A percentile compares a stretch with the other conserved stretches of the same genome.
Conservation (phyloP, 2,329 filamentous ascomycete species). For the Plectosphaerella sp. region DNA sequence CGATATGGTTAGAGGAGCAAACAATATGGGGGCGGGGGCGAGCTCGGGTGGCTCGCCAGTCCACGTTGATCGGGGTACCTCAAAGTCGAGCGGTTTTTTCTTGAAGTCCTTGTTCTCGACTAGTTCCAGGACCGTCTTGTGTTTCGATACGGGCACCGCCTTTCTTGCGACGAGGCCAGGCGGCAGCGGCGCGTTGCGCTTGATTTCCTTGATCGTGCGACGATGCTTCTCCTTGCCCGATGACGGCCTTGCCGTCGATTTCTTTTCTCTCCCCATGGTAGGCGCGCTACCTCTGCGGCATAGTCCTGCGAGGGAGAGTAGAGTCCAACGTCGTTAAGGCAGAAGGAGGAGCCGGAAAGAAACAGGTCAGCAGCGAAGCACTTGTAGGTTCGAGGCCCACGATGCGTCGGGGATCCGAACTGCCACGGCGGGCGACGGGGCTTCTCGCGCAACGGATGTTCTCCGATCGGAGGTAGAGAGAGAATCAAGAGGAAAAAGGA, state of each 20-base stretch:
- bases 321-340: background rate
- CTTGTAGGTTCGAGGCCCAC: background rate
- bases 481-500: too few relatives aligned
- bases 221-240: conserved; percentile 12
- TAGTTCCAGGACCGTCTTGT: conserved; percentile 60
- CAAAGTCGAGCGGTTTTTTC: conserved; percentile 58
- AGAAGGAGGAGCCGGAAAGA: background rate
- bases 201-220: conserved; percentile 12
- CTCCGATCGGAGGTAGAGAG: too few relatives aligned
- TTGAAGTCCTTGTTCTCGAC: conserved; percentile 62
- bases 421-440: too few relatives aligned
- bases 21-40: background rate
- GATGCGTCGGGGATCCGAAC: too few relatives aligned
- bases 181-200: conserved; percentile 26
- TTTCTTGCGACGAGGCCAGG: conserved; percentile 29
- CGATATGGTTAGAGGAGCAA: conserved; percentile 13
- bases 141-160: conserved; percentile 42
- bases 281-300: background rate
- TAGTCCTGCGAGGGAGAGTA: background rate
- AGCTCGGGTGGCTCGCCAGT: background rate
- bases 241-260: conserved; percentile 4
- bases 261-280: conserved; percentile 14
- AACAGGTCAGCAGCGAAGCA: background rate
- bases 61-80: conserved; percentile 39
- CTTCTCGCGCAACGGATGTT: too few relatives aligned